These are phyloP conservation scores for Stachybotrys echinatus DNA, from an alignment of 2,329 filamentous ascomycete genomes.

Conservation along the genomic window DNA sequence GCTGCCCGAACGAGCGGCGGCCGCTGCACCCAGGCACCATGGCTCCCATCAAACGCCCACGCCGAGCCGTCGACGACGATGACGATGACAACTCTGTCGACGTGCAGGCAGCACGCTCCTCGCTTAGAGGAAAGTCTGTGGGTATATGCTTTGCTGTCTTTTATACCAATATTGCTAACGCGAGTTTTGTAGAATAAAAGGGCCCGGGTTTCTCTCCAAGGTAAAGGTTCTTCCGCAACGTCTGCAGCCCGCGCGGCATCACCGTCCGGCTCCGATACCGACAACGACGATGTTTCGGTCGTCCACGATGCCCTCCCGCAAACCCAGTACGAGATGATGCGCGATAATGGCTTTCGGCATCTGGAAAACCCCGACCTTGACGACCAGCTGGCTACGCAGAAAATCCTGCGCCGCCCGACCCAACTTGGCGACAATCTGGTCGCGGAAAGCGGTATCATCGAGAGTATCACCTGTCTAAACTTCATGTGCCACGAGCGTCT, in stretches of 20 bases:
- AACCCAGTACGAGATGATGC: constrained; percentile 57
- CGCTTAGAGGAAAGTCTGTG: constrained; percentile 21
- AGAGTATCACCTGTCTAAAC: constrained; percentile 80
- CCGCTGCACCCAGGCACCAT: constrained; percentile 12
- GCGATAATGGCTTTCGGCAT: constrained; percentile 55
- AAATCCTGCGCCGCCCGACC: constrained; percentile 45
- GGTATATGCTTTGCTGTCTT: not conserved
- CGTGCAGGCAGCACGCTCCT: constrained; percentile 35
- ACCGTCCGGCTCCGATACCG: constrained; percentile 20
- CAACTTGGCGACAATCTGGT: constrained; percentile 63
- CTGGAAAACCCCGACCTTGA: constrained; percentile 51
- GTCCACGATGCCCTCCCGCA: constrained; percentile 33
- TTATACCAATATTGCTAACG: constrained; percentile 2
- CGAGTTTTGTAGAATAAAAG: constrained; percentile 23
- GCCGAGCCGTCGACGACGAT: constrained; percentile 26
- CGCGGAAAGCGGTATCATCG: constrained; percentile 80
- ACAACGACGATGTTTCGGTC: constrained; percentile 20
- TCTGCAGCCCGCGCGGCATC: constrained; percentile 11
- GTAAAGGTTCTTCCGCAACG: constrained; percentile 6
- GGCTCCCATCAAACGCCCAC: constrained; percentile 36
- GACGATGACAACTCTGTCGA: constrained; percentile 26
- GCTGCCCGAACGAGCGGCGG: not conserved
- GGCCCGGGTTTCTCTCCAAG: constrained; percentile 23
- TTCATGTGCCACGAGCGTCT: constrained; percentile 94
- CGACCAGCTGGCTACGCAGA: constrained; percentile 61